Conservation (phyloP, 129 eudicot genomes). For the Helianthus tuberosus region DNA sequence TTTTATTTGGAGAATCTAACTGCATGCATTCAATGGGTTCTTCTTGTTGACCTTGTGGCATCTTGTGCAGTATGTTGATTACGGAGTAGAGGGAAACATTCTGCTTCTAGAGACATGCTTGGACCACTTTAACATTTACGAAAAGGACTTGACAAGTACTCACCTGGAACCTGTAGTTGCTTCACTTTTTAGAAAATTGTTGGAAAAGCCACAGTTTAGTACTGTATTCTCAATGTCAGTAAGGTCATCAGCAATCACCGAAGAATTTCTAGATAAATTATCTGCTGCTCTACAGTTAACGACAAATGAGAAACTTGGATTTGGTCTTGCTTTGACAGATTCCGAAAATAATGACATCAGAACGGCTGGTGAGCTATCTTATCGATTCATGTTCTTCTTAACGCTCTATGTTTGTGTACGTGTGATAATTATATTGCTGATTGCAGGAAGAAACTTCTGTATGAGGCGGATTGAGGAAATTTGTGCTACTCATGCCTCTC, state of each 20-base stretch:
- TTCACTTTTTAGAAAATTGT: slow-evolving; percentile 59
- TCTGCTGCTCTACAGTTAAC: slow-evolving; percentile 67
- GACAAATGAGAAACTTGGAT: slow-evolving; percentile 63
- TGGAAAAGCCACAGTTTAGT: slow-evolving; percentile 81
- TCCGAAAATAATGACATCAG: slow-evolving; percentile 70
- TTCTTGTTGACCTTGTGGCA: slow-evolving; percentile 22
- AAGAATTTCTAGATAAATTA: slow-evolving; percentile 65
- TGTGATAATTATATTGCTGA: slow-evolving; percentile 13
- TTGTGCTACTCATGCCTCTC: slow-evolving; percentile 44
- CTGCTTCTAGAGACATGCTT: slow-evolving; percentile 73
- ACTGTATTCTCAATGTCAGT: slow-evolving; percentile 65
- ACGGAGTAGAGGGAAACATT: slow-evolving; percentile 79
- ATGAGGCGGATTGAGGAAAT: slow-evolving; percentile 67
- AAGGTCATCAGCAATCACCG: slow-evolving; percentile 50
- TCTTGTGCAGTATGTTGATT: slow-evolving; percentile 52
- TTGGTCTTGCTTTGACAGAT: slow-evolving; percentile 83
- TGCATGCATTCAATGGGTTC: slow-evolving; percentile 1
- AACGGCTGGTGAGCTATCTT: slow-evolving; percentile 60
- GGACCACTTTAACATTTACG: slow-evolving; percentile 56
- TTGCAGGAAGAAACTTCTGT: slow-evolving; percentile 85
- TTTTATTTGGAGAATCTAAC: background rate
- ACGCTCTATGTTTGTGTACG: slow-evolving; percentile 11
- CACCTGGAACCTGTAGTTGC: slow-evolving; percentile 57
- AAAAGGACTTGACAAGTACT: slow-evolving; percentile 57
- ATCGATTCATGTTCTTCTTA: background rate